Evolutionary conservation across 1,284 basidiomycete species (phyloP).

Genomic region (Anthracocystis walkeri): DNA sequence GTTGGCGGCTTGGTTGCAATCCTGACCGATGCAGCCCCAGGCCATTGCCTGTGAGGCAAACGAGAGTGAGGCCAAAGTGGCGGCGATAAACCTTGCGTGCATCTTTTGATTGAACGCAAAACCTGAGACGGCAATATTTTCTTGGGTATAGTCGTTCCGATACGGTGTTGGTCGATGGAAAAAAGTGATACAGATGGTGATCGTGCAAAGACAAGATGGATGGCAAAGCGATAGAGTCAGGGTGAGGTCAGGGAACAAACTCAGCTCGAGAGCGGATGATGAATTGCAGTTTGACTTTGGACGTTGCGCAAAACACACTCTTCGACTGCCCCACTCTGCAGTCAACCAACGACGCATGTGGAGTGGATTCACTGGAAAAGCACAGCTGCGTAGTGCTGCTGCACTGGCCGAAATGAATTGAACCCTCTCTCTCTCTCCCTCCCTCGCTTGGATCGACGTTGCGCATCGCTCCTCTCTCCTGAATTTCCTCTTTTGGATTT

Average conservation of each 20-base stretch:
- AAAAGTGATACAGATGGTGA: background rate
- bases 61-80: conserved; percentile 34
- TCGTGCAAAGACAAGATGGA: background rate
- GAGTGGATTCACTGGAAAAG: conserved; percentile 16
- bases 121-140: background rate
- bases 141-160: background rate
- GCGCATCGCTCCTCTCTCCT: background rate
- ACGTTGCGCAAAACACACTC: conserved; percentile 15
- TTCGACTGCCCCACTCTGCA: conserved; percentile 5
- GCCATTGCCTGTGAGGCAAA: conserved; percentile 38
- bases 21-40: conserved; percentile 50
- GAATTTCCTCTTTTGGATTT: background rate
- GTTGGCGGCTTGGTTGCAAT: conserved; percentile 35
- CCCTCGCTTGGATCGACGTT: conserved; percentile 10
- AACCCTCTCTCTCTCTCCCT: too few species aligned
- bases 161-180: background rate
- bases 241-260: background rate
- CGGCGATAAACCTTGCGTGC: conserved; percentile 28
- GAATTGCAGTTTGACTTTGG: conserved; percentile 23
- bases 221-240: too few species aligned
- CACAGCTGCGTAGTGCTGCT: conserved; percentile 3
- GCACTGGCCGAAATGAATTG: too few species aligned
- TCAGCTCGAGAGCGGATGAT: conserved; percentile 2
- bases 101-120: conserved; percentile 9
- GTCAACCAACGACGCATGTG: conserved; percentile 24